Evolutionary conservation across 2,329 filamentous ascomycete genomes (phyloP).

Genomic region (Colletotrichum navitas): DNA sequence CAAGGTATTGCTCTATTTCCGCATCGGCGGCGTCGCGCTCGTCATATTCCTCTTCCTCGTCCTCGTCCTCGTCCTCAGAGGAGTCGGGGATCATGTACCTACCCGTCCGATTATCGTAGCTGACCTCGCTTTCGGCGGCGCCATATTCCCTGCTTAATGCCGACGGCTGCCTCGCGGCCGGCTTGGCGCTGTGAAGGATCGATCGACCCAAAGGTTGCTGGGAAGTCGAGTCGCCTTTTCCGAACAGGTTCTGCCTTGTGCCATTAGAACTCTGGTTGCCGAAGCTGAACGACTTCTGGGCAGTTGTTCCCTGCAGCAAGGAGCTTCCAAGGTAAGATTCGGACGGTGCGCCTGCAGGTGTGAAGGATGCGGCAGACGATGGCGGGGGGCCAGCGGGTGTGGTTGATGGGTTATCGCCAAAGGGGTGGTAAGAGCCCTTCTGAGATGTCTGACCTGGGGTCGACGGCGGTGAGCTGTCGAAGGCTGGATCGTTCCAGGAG

Average conservation of each 20-base stretch:
- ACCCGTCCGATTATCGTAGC: slow-evolving; percentile 42
- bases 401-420: slow-evolving; percentile 62
- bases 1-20: slow-evolving; percentile 54
- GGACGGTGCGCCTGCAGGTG: slow-evolving; percentile 68
- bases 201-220: slow-evolving; percentile 63
- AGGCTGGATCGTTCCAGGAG: slow-evolving; percentile 57
- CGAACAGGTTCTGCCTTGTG: slow-evolving; percentile 55
- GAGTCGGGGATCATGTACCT: slow-evolving; percentile 47
- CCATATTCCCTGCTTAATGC: slow-evolving; percentile 62
- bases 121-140: slow-evolving; percentile 9
- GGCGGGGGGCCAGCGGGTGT: slow-evolving; percentile 66
- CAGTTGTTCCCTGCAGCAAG: slow-evolving; percentile 59
- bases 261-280: slow-evolving; percentile 50
- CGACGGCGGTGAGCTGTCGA: slow-evolving; percentile 59
- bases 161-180: slow-evolving; percentile 60
- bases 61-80: slow-evolving; percentile 50
- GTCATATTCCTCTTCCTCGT: slow-evolving; percentile 47
- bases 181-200: slow-evolving; percentile 52
- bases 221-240: slow-evolving; percentile 52
- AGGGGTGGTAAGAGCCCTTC: slow-evolving; percentile 50
- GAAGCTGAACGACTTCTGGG: slow-evolving; percentile 56
- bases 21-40: slow-evolving; percentile 49
- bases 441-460: slow-evolving; percentile 55
- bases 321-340: slow-evolving; percentile 68
- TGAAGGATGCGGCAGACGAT: slow-evolving; percentile 67